Conservation (phyloP, 306 rosid genomes). For the Vicia villosa region DNA sequence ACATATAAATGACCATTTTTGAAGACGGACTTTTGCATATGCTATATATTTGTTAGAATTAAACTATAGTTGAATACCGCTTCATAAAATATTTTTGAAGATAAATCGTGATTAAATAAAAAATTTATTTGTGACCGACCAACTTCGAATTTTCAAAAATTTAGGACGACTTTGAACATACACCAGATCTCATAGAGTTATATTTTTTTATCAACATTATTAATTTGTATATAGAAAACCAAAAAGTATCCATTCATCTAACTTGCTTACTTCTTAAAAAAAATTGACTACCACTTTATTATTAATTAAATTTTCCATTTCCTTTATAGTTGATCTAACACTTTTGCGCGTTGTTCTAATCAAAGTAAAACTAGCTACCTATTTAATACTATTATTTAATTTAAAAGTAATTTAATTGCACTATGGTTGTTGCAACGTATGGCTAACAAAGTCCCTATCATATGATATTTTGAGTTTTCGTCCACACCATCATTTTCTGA, state of each 20-base stretch:
- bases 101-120: too few relatives aligned
- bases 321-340: slow-evolving; percentile 38
- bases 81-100: too few relatives aligned
- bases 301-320: not conserved
- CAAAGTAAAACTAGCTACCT: slow-evolving; percentile 3
- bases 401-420: not conserved
- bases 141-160: too few relatives aligned
- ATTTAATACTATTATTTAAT: not conserved
- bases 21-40: too few relatives aligned
- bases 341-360: not conserved
- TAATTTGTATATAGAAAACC: too few relatives aligned
- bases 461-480: not conserved
- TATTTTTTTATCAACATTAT: too few relatives aligned
- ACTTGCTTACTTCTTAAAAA: not conserved
- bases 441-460: slow-evolving; percentile 2
- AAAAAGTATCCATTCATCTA: not conserved
- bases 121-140: too few relatives aligned
- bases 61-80: too few relatives aligned
- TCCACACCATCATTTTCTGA: slow-evolving; percentile 7
- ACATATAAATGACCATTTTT: too few relatives aligned
- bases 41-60: too few relatives aligned
- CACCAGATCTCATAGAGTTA: too few relatives aligned
- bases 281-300: not conserved
- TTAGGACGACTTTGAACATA: too few relatives aligned
- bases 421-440: not conserved